phyloP scores from a whole-genome alignment of 305 asterid genomes.

The Rubia peregrina region DNA sequence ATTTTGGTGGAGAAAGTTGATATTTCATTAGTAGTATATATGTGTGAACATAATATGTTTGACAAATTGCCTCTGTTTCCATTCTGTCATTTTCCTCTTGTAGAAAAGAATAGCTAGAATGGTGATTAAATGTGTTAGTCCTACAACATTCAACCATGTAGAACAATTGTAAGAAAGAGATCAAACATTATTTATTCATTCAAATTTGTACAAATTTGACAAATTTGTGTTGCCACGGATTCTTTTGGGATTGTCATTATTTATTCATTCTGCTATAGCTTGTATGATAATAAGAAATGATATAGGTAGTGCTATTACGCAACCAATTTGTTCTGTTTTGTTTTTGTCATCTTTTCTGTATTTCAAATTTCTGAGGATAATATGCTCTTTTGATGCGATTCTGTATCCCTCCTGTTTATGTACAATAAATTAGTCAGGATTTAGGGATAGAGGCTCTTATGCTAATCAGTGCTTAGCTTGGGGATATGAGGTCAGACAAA shows the following conservation, averaged over 20 bases:
- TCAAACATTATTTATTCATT: no score
- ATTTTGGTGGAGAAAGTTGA: no score
- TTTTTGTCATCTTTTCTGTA: neutral
- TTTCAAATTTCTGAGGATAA: neutral
- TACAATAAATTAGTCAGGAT: constrained; percentile 80
- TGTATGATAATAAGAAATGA: neutral
- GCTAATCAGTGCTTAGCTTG: constrained; percentile 82
- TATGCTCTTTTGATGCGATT: neutral
- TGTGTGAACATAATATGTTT: no score
- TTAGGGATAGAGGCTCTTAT: constrained; percentile 97
- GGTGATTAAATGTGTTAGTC: no score
- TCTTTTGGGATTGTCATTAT: neutral
- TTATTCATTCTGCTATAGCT: neutral
- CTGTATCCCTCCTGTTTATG: constrained; percentile 8
- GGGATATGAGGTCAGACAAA: no score
- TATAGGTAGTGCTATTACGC: neutral
- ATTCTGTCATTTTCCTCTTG: no score
- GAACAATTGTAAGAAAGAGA: no score
- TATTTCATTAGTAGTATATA: no score
- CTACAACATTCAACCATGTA: no score
- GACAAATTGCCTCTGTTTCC: no score
- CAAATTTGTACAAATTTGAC: no score
- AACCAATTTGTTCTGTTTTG: neutral
- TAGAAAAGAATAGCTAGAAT: no score
- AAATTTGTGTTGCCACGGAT: neutral